phyloP scores from a whole-genome alignment of 768 basidiomycete species.

The Suillus variegatus region DNA sequence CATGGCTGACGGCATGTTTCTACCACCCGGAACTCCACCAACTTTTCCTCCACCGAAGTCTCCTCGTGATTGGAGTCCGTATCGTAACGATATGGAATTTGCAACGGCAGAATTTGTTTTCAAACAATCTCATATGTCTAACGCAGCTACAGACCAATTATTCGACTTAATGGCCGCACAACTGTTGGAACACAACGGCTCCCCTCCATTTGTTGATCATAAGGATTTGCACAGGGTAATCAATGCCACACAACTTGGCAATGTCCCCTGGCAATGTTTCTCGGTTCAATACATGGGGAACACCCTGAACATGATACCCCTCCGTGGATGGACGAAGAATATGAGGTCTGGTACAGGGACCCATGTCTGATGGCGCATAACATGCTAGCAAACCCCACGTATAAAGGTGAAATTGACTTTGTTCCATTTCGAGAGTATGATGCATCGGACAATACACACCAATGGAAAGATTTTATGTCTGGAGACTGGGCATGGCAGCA shows the following conservation, averaged over 20 bases:
- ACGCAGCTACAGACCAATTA: conserved; percentile 3
- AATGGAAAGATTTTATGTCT: too few species aligned
- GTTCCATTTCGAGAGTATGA: too few species aligned
- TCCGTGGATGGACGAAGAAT: conserved; percentile 15
- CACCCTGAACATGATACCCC: conserved; percentile 15
- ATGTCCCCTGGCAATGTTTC: conserved; percentile 31
- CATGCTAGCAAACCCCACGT: too few species aligned
- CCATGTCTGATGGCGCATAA: too few species aligned
- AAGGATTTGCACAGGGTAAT: conserved; percentile 26
- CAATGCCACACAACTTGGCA: conserved; percentile 26
- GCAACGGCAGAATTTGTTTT: conserved; percentile 23
- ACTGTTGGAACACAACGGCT: conserved; percentile 11
- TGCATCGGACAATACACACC: too few species aligned
- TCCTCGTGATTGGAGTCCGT: conserved; percentile 16
- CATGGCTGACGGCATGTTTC: conserved; percentile 1
- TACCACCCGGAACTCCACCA: conserved; percentile 7
- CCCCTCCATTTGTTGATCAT: conserved; percentile 25
- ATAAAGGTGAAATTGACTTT: too few species aligned
- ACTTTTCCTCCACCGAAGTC: conserved; percentile 1
- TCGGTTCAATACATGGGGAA: conserved; percentile 18
- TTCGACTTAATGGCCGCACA: conserved; percentile 20
- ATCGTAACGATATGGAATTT: conserved; percentile 14
- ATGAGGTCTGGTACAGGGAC: too few species aligned
- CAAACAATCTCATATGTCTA: conserved; percentile 20
- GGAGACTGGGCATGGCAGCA: too few species aligned